Percentiles rank a stretch among this genome's conserved stretches.
Conservation (phyloP, 1,284 basidiomycete species). For the Irpex lacteus region DNA sequence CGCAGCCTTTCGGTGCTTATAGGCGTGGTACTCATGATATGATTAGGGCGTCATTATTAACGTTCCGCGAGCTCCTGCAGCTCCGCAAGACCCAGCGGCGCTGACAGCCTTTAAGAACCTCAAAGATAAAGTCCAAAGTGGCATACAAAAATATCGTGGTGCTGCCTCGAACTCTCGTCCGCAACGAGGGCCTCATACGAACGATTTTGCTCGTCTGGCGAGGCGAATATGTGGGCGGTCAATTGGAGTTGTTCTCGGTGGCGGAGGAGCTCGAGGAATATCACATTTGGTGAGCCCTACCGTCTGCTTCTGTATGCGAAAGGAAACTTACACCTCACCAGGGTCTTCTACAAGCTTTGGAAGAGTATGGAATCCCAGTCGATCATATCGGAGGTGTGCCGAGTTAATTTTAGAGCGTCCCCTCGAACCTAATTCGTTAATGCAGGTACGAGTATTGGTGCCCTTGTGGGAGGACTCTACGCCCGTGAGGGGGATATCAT, state of each 20-base stretch:
- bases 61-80: conserved; percentile 52
- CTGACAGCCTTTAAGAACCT: conserved; percentile 88
- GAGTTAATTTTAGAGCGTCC: neutral
- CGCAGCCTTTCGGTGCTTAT: neutral
- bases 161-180: conserved; percentile 64
- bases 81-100: conserved; percentile 82
- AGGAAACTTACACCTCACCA: conserved; percentile 28
- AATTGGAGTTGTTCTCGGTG: conserved; percentile 93
- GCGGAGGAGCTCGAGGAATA: conserved; percentile 94
- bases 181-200: conserved; percentile 78
- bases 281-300: conserved; percentile 75
- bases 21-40: neutral
- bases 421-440: conserved; percentile 7
- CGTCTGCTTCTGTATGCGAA: conserved; percentile 4
- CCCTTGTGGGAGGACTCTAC: conserved; percentile 95
- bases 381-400: conserved; percentile 80
- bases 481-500: conserved; percentile 92
- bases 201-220: conserved; percentile 93
- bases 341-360: conserved; percentile 89
- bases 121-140: conserved; percentile 87
- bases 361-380: conserved; percentile 91
- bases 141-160: conserved; percentile 85
- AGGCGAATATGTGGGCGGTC: conserved; percentile 90
- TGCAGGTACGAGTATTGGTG: conserved; percentile 85
- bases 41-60: conserved; percentile 62